Conservation (phyloP, 352 stramenopile genomes). For the Globisporangium carolinianum region DNA sequence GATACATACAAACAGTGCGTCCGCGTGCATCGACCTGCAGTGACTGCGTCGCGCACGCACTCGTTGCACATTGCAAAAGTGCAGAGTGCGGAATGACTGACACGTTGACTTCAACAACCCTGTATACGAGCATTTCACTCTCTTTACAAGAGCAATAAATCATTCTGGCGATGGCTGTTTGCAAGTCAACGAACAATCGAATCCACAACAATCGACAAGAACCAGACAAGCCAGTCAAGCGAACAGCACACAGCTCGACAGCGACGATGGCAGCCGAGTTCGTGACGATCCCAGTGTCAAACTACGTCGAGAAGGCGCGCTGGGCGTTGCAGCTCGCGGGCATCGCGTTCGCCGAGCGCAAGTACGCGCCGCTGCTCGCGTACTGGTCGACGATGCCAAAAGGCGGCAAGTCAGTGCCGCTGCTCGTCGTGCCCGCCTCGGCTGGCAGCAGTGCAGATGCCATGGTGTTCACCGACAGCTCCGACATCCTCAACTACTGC, state of each 20-base stretch:
- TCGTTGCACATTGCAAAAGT: no score
- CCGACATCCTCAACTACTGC: conserved; percentile 38
- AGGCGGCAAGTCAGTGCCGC: conserved; percentile 32
- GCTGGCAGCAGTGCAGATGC: conserved; percentile 1
- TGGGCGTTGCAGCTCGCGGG: conserved; percentile 38
- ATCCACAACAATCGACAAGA: no score
- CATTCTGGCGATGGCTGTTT: no score
- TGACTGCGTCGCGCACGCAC: no score
- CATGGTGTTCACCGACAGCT: conserved; percentile 27
- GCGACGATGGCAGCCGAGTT: conserved; percentile 9
- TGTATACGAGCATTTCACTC: no score
- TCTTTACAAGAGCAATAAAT: no score
- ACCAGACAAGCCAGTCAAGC: neutral
- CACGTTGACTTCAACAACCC: no score
- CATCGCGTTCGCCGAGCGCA: conserved; percentile 38
- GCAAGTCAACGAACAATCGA: no score
- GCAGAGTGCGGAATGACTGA: no score
- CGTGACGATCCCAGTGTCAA: conserved; percentile 49
- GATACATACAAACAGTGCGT: no score
- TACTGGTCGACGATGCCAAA: conserved; percentile 38
- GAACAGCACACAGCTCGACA: no score
- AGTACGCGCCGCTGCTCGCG: conserved; percentile 35
- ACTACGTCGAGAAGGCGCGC: conserved; percentile 56
- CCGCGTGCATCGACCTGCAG: no score
- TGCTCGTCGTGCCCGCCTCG: conserved; percentile 19